phyloP scores from a whole-genome alignment of 1,284 basidiomycete genomes.

The Microbotryum scabiosae region DNA sequence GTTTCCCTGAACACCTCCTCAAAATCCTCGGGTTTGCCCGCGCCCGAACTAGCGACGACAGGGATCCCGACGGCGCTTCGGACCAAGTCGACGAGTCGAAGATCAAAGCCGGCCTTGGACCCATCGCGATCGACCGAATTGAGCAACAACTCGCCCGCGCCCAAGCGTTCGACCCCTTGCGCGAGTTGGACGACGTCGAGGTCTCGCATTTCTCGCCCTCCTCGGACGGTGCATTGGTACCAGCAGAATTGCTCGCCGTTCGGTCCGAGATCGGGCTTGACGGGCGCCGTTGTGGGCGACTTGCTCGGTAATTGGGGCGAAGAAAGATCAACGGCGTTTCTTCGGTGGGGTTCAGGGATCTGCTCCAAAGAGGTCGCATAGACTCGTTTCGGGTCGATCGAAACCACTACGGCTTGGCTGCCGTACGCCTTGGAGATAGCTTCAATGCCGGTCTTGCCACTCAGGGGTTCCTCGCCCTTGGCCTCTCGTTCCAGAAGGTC shows the following conservation, averaged over 20 bases:
- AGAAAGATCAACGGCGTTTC: constrained; percentile 60
- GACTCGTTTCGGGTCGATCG: constrained; percentile 84
- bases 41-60: constrained; percentile 89
- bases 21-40: constrained; percentile 75
- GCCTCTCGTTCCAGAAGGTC: constrained; percentile 48
- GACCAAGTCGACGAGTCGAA: constrained; percentile 69
- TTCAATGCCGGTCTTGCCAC: constrained; percentile 68
- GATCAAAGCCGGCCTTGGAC: constrained; percentile 84
- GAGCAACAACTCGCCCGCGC: constrained; percentile 89
- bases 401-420: constrained; percentile 95
- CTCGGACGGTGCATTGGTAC: constrained; percentile 96
- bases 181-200: constrained; percentile 91
- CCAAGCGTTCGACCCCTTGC: constrained; percentile 74
- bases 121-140: constrained; percentile 98
- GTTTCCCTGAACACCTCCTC: constrained; percentile 72
- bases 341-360: constrained; percentile 52
- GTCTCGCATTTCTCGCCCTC: constrained; percentile 77
- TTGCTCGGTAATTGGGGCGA: constrained; percentile 39
- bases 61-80: constrained; percentile 73
- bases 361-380: constrained; percentile 59
- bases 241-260: constrained; percentile 75
- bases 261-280: constrained; percentile 35
- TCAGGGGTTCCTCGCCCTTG: constrained; percentile 24
- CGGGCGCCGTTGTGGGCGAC: constrained; percentile 14
- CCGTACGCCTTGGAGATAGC: constrained; percentile 86